A percentile compares a stretch with the other conserved stretches of the same genome.
These are phyloP conservation scores for Citrus trifoliata DNA, from an alignment of 345 rosid species.

Conservation along the genomic window DNA sequence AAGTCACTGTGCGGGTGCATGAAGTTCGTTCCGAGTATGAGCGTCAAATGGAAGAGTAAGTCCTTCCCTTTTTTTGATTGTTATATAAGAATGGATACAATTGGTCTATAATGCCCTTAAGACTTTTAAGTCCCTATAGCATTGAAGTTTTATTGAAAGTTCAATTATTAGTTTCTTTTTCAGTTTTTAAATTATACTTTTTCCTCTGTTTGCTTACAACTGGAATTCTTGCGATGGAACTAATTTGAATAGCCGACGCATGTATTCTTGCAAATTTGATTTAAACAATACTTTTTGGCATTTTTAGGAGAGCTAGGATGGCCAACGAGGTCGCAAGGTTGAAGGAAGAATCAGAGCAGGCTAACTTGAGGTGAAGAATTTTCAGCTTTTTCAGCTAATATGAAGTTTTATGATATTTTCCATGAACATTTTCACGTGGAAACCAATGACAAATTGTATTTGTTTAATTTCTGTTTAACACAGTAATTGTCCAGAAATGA, in stretches of 20 bases:
- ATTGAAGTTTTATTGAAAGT: not conserved
- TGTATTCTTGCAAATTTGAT: constrained; percentile 1
- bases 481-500: constrained; percentile 52
- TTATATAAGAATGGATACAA: not conserved
- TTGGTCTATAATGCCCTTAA: not conserved
- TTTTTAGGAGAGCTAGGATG: constrained; percentile 83
- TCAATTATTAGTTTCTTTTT: not conserved
- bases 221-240: not conserved
- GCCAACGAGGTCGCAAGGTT: constrained; percentile 78
- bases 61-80: constrained; percentile 14
- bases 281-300: constrained; percentile 18
- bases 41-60: constrained; percentile 95
- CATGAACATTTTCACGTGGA: not conserved
- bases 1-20: constrained; percentile 81
- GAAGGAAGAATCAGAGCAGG: constrained; percentile 73
- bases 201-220: not conserved
- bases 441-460: not conserved
- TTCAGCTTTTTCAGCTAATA: constrained; percentile 1
- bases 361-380: constrained; percentile 52
- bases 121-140: not conserved
- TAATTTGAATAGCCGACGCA: not conserved
- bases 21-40: constrained; percentile 94
- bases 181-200: not conserved
- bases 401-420: not conserved
- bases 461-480: constrained; percentile 16